phyloP scores from a whole-genome alignment of 345 rosid species.

The Iberis pinnata region DNA sequence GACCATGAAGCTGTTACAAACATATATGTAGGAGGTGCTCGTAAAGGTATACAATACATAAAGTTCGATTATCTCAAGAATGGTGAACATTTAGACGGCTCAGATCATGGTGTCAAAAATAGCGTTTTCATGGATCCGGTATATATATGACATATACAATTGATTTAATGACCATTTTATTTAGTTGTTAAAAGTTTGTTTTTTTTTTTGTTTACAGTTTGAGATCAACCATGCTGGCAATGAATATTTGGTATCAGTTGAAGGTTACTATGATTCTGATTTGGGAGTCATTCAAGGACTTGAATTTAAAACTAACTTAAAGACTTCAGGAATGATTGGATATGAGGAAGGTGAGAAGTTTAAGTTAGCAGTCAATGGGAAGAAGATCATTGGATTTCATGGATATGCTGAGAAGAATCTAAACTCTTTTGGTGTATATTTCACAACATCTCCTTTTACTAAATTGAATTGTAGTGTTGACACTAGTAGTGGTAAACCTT shows the following conservation, averaged over 20 bases:
- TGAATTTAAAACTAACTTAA: background rate
- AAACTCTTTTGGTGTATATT: conserved; percentile 10
- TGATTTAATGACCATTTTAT: no score
- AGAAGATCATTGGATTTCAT: conserved; percentile 13
- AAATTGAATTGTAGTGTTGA: background rate
- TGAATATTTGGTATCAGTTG: background rate
- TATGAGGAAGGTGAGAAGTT: background rate
- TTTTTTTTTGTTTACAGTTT: background rate
- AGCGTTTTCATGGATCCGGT: background rate
- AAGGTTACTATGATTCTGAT: background rate
- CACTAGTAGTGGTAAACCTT: no score
- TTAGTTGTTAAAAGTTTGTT: no score
- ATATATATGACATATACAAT: no score
- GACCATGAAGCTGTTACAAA: conserved; percentile 8
- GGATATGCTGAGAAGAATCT: background rate
- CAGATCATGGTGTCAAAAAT: background rate
- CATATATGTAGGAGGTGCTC: conserved; percentile 1
- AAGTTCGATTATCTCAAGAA: conserved; percentile 10
- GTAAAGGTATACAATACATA: conserved; percentile 3
- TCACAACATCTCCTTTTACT: background rate
- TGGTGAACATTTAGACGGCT: background rate
- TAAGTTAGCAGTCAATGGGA: background rate
- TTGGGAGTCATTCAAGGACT: background rate
- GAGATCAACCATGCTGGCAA: background rate
- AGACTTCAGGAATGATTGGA: background rate